A percentile compares a stretch with the other conserved stretches of the same genome.
Conservation (phyloP, 331 rosid species). For the Dryas integrifolia region DNA sequence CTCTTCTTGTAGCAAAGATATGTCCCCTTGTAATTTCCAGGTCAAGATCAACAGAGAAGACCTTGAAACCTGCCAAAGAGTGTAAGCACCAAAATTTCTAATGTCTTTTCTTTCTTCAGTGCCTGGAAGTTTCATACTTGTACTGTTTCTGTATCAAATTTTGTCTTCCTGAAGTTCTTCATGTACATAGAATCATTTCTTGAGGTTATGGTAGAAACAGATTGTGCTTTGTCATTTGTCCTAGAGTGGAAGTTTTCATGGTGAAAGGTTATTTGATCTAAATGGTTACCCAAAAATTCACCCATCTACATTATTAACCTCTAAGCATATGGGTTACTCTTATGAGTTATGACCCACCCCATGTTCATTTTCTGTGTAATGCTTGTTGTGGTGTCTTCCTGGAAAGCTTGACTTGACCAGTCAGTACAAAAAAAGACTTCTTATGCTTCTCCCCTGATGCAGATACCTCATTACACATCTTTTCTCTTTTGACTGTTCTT, state of each 20-base stretch:
- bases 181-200: no score
- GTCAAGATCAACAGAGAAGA: slow-evolving; percentile 12
- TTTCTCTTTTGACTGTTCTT: slow-evolving; percentile 37
- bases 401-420: no score
- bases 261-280: no score
- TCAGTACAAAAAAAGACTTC: neutral
- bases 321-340: no score
- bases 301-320: no score
- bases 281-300: neutral
- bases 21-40: slow-evolving; percentile 38
- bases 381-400: no score
- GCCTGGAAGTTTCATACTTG: neutral
- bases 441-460: neutral
- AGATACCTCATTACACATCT: slow-evolving; percentile 8
- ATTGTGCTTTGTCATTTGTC: no score
- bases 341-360: no score
- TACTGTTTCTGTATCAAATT: neutral
- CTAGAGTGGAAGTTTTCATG: no score
- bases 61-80: slow-evolving; percentile 28
- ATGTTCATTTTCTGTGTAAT: no score
- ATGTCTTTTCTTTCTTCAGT: neutral
- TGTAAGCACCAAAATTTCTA: slow-evolving; percentile 33
- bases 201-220: no score
- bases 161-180: neutral
- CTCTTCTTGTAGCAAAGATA: slow-evolving; percentile 42